Evolutionary conservation across 2,329 filamentous ascomycete species (phyloP).

Genomic region (Colletotrichum gigasporum): DNA sequence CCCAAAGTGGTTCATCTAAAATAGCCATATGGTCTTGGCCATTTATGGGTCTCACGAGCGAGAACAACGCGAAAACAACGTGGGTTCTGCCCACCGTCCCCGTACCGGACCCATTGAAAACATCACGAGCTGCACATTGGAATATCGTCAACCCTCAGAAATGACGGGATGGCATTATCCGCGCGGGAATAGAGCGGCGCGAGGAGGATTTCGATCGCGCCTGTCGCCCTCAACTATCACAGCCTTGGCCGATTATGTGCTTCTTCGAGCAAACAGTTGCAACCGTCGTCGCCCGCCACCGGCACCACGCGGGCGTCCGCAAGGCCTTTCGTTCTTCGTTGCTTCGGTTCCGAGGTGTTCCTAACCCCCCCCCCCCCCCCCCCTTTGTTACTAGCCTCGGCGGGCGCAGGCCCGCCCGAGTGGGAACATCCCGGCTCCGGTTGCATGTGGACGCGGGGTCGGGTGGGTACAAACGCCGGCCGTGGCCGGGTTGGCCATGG

Average conservation of each 20-base stretch:
- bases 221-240: no score
- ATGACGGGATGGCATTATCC: no score
- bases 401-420: not conserved
- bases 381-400: not conserved
- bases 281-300: not conserved
- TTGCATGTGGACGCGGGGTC: not conserved
- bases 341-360: no score
- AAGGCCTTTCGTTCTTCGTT: not conserved
- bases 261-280: no score
- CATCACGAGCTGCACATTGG: no score
- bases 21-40: not conserved
- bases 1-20: not conserved
- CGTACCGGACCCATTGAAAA: not conserved
- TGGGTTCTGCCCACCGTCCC: conserved; percentile 16
- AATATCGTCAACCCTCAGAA: no score
- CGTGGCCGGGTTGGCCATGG: not conserved
- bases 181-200: no score
- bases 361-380: not conserved
- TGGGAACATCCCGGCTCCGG: not conserved
- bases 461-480: not conserved
- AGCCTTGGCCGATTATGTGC: no score
- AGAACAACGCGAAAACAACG: not conserved
- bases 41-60: not conserved
- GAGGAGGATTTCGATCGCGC: no score
- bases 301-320: not conserved